Conservation (phyloP, 2,329 filamentous ascomycete genomes). For the Thelonectria blattea region DNA sequence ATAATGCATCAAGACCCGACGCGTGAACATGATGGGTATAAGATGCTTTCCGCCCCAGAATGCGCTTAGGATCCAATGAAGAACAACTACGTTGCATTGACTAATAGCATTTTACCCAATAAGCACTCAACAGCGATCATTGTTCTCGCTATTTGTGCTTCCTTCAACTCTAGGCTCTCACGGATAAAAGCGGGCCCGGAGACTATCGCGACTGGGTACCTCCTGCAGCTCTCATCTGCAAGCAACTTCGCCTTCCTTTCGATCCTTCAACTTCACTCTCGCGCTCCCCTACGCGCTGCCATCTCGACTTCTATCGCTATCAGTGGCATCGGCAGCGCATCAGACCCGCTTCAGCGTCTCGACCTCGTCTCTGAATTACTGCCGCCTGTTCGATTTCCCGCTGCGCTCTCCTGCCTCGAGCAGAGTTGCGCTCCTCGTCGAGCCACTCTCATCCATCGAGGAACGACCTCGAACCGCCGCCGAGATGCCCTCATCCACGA, state of each 20-base stretch:
- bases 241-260: background rate
- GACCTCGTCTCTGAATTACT: background rate
- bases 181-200: constrained; percentile 18
- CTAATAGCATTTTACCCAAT: no score
- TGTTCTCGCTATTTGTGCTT: no score
- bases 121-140: no score
- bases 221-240: background rate
- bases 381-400: background rate
- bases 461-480: constrained; percentile 9
- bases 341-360: background rate
- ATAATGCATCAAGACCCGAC: background rate
- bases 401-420: constrained; percentile 5
- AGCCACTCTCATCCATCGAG: background rate
- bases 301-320: background rate
- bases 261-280: background rate
- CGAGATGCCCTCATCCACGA: constrained; percentile 41
- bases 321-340: background rate
- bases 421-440: constrained; percentile 12
- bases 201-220: background rate
- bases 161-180: background rate
- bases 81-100: no score
- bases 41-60: no score
- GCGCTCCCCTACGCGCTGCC: background rate
- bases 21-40: no score
- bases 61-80: no score